A percentile compares a stretch with the other conserved stretches of the same genome.
These are phyloP conservation scores for Kalmusia sp. DNA, from an alignment of 2,329 filamentous ascomycete genomes.

Conservation along the genomic window DNA sequence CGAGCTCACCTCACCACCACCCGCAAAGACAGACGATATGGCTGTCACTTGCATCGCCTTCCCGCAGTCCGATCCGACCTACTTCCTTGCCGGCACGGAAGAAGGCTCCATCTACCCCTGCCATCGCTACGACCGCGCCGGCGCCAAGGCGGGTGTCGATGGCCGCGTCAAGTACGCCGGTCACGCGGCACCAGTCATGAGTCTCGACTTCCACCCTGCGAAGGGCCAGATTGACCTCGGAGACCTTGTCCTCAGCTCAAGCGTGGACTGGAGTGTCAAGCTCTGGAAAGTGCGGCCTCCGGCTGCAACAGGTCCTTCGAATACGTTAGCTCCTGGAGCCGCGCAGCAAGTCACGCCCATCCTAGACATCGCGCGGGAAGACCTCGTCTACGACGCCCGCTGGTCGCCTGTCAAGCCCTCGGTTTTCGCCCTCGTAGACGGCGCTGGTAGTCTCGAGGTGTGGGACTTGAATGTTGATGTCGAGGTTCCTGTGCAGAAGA, in stretches of 20 bases:
- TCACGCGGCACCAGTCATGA: constrained; percentile 94
- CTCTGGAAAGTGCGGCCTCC: constrained; percentile 92
- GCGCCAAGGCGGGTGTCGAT: constrained; percentile 95
- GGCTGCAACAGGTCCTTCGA: constrained; percentile 66
- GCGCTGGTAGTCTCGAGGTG: constrained; percentile 87
- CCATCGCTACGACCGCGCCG: constrained; percentile 95
- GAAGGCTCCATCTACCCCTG: constrained; percentile 97
- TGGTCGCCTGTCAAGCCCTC: constrained; percentile 96
- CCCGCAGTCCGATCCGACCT: constrained; percentile 92
- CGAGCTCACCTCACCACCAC: constrained; percentile 82
- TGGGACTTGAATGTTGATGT: constrained; percentile 95
- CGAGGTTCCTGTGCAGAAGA: constrained; percentile 86
- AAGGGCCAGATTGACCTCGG: constrained; percentile 92
- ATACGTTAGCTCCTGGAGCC: constrained; percentile 46
- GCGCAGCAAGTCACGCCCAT: constrained; percentile 71
- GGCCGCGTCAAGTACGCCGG: constrained; percentile 85
- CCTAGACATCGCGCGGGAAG: constrained; percentile 90
- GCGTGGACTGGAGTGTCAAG: constrained; percentile 96
- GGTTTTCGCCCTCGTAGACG: constrained; percentile 93
- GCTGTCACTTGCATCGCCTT: constrained; percentile 95
- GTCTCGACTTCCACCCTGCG: constrained; percentile 91
- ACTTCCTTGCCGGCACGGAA: constrained; percentile 96
- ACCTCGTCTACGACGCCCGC: constrained; percentile 93
- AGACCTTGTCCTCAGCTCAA: constrained; percentile 90
- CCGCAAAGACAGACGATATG: constrained; percentile 85